Conservation (phyloP, 768 basidiomycete species). For the Candolleomyces aberdarensis region DNA sequence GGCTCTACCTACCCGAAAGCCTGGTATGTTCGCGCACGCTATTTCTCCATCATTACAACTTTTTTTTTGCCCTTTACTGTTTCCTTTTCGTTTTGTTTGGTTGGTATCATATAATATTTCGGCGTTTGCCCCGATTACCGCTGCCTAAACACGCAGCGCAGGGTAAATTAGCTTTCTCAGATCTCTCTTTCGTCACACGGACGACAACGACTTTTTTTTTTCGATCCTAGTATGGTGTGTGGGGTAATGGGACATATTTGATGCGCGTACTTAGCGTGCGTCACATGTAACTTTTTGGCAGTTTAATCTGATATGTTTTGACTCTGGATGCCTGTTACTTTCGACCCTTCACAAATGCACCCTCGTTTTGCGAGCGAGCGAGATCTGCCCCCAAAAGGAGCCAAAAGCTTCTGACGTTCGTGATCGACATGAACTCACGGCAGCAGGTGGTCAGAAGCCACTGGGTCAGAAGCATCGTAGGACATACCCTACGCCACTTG, state of each 20-base stretch:
- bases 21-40: conserved; percentile 1
- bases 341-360: background rate
- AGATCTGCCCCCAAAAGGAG: background rate
- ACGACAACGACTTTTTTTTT: background rate
- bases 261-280: background rate
- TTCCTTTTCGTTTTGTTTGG: background rate
- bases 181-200: background rate
- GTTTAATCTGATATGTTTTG: background rate
- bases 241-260: background rate
- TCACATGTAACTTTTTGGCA: background rate
- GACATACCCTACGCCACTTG: conserved; percentile 19
- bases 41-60: background rate
- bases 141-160: too few species aligned
- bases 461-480: background rate
- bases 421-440: background rate
- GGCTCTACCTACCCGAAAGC: conserved; percentile 3
- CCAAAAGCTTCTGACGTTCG: background rate
- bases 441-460: background rate
- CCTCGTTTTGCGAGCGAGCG: background rate
- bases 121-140: too few species aligned
- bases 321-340: background rate
- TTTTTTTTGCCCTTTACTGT: background rate
- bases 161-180: background rate
- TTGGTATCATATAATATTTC: too few species aligned
- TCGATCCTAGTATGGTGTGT: background rate